Percentiles rank a stretch among this genome's conserved stretches.
Conservation (phyloP, 176 grass and related monocot species). For the Musa schizocarpa region DNA sequence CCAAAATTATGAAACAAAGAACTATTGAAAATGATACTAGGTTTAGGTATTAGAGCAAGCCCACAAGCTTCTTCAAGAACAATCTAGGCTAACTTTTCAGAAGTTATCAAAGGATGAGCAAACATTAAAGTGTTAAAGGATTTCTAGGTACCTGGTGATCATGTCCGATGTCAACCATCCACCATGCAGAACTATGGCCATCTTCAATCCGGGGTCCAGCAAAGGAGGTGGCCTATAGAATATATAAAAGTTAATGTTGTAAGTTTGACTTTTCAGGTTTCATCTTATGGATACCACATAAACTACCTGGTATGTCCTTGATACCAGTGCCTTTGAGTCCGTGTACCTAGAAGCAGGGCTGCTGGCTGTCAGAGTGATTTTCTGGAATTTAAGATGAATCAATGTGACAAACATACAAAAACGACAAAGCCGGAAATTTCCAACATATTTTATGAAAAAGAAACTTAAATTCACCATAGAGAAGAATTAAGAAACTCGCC, state of each 20-base stretch:
- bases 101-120: background rate
- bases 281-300: background rate
- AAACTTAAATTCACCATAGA: background rate
- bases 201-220: slow-evolving; percentile 62
- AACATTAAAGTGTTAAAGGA: background rate
- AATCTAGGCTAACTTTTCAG: too few species aligned
- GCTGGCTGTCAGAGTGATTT: slow-evolving; percentile 71
- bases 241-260: background rate
- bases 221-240: slow-evolving; percentile 69
- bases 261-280: background rate
- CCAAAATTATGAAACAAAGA: too few species aligned
- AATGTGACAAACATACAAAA: slow-evolving; percentile 3
- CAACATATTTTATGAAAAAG: background rate
- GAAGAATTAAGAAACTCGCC: slow-evolving; percentile 30
- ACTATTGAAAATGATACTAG: too few species aligned
- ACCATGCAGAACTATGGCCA: slow-evolving; percentile 75
- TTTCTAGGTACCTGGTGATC: slow-evolving; percentile 64
- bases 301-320: slow-evolving; percentile 78
- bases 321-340: slow-evolving; percentile 84
- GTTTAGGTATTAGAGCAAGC: too few species aligned
- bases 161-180: slow-evolving; percentile 84
- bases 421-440: too few species aligned
- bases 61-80: too few species aligned
- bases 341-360: slow-evolving; percentile 87
- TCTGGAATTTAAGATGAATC: slow-evolving; percentile 39